phyloP scores from a whole-genome alignment of 306 rosid genomes.

The Gastrolobium bilobum region DNA sequence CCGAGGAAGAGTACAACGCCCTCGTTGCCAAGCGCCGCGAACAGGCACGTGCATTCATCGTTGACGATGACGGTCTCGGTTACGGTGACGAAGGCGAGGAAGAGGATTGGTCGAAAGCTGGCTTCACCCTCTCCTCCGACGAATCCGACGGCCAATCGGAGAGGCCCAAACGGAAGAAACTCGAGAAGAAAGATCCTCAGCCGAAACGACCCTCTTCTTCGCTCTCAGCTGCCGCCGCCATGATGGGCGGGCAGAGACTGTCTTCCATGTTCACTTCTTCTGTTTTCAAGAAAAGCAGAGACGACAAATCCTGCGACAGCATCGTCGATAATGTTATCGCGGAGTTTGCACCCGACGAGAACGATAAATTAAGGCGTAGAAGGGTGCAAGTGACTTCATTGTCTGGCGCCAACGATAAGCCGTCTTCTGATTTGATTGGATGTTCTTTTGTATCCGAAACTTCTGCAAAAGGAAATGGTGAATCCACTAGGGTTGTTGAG shows the following conservation, averaged over 20 bases:
- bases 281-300: conserved; percentile 70
- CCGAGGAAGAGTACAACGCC: conserved; percentile 86
- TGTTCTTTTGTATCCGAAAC: conserved; percentile 26
- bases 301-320: conserved; percentile 71
- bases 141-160: conserved; percentile 76
- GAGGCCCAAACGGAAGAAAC: conserved; percentile 70
- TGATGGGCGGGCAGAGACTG: conserved; percentile 83
- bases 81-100: conserved; percentile 93
- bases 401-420: conserved; percentile 6
- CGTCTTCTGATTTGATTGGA: conserved; percentile 39
- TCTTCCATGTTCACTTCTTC: conserved; percentile 93
- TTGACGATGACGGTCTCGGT: conserved; percentile 89
- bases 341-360: conserved; percentile 89
- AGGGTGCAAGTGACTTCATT: conserved; percentile 49
- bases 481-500: conserved; percentile 1
- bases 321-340: conserved; percentile 89
- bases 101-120: conserved; percentile 93
- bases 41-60: conserved; percentile 70
- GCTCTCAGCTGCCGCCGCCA: conserved; percentile 86
- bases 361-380: conserved; percentile 72
- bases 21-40: conserved; percentile 89
- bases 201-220: conserved; percentile 70
- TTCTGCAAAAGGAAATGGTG: conserved; percentile 36
- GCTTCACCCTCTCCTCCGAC: conserved; percentile 61
- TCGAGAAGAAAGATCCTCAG: conserved; percentile 68